These are phyloP conservation scores for Talaromyces trachyspermus DNA, from an alignment of 495 filamentous ascomycete species.

Conservation along the genomic window DNA sequence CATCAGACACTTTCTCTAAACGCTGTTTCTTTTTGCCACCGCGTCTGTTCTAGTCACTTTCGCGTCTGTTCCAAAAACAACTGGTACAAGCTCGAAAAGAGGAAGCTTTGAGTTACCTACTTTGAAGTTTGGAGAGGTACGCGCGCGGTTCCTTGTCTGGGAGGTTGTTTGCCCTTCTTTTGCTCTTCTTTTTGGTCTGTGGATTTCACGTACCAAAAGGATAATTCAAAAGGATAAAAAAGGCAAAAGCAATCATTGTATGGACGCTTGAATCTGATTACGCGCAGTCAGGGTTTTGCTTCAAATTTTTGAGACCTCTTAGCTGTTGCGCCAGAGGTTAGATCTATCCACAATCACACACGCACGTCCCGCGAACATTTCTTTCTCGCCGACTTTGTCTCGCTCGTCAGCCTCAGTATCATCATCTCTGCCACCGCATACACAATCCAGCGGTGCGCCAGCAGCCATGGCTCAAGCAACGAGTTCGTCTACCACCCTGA, in stretches of 20 bases:
- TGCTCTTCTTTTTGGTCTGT: neutral
- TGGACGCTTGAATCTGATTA: conserved; percentile 88
- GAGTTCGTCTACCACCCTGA: conserved; percentile 87
- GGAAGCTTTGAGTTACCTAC: neutral
- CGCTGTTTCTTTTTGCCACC: conserved; percentile 18
- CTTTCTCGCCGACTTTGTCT: conserved; percentile 63
- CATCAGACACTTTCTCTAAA: conserved; percentile 16
- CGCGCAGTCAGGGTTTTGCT: conserved; percentile 98
- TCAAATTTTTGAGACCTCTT: conserved; percentile 52
- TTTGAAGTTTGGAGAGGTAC: conserved; percentile 9
- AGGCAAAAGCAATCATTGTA: conserved; percentile 52
- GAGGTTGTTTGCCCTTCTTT: conserved; percentile 14
- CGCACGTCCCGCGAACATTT: conserved; percentile 71
- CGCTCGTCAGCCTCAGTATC: conserved; percentile 48
- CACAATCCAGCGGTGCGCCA: conserved; percentile 67
- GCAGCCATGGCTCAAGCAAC: conserved; percentile 96
- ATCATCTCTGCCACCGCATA: conserved; percentile 62
- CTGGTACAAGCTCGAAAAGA: neutral
- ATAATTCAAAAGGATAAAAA: neutral
- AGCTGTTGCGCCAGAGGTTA: neutral
- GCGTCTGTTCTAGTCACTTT: conserved; percentile 10
- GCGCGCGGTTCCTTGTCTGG: conserved; percentile 17
- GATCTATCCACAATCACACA: conserved; percentile 38
- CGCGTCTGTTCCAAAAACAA: neutral
- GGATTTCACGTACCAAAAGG: neutral